phyloP scores from a whole-genome alignment of 176 grass and related monocot genomes.

The Neostapfia colusana region DNA sequence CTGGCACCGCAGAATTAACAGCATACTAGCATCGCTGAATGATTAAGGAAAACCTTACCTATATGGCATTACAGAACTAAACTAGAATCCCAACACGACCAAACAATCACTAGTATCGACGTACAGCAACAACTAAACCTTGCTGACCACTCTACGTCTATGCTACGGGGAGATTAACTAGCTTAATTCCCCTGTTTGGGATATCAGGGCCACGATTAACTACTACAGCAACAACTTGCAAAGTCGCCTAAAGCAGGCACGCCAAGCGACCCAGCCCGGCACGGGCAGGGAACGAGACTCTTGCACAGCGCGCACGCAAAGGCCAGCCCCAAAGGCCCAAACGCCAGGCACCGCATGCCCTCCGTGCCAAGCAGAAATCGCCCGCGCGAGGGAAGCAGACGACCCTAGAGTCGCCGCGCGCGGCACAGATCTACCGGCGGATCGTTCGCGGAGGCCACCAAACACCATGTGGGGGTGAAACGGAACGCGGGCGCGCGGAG shows the following conservation, averaged over 20 bases:
- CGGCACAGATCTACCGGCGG: constrained; percentile 33
- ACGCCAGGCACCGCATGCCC: constrained; percentile 7
- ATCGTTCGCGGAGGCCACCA: constrained; percentile 23
- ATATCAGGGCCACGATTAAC: constrained; percentile 10
- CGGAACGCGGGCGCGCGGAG: not conserved
- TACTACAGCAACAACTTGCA: not conserved
- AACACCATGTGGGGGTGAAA: not conserved
- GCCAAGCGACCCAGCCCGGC: not conserved
- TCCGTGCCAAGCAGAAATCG: not conserved
- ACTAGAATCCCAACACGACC: not conserved
- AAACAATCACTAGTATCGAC: not conserved
- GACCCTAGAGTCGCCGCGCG: not conserved
- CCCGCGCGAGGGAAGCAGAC: not conserved
- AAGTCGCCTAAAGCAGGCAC: not conserved
- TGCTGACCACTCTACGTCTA: not conserved
- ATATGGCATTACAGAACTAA: not conserved
- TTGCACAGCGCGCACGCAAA: constrained; percentile 46
- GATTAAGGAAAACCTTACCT: not conserved
- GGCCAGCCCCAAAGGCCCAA: not conserved
- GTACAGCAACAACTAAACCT: not conserved
- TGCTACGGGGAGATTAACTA: not conserved
- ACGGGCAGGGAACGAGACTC: not conserved
- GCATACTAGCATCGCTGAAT: not conserved
- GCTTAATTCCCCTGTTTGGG: not conserved
- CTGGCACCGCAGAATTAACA: not conserved